Base-by-base conservation (phyloP, 2,329 filamentous ascomycete species). In the Dactylella cylindrospora region DNA sequence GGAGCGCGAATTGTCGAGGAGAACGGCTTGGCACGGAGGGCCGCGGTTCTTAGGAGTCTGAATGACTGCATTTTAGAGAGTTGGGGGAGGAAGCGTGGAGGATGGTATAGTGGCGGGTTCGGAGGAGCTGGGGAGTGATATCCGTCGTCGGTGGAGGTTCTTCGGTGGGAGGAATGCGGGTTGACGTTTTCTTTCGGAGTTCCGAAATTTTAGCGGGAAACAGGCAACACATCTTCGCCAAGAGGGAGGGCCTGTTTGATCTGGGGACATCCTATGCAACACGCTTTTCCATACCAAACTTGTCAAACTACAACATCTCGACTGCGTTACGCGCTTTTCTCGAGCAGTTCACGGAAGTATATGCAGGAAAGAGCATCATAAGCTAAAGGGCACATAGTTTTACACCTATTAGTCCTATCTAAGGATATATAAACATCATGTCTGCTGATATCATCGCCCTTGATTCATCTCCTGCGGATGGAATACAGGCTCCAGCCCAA, bases 1-100 rank as follows among this genome's bases (percentile, higher is more conserved):
- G 88, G 72, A 70, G 86, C 84, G 70, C 83, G 80, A 75, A 85
- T 82, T 76, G 91, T 79, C 26, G 64, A 61, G 74, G 85, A 81
- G 72, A 86, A 79, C 73, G 90, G 85, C 72, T 85, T 86, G 73
- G 83, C 88, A 78, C 89, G 82, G 75, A 95, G 81, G 79, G 89
- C 91, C n/a, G 54, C 54, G 40, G 55, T 61, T 53, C 55, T 22
- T 20, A 61, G 55, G 33, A 61, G 6, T 17, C 55, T 47, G 19
- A 61, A 20, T 28, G 55, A 61, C 36, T 61, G 55, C 55, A 61
- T 61, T 22, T 40, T 61, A 23, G 20, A 31, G 31, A 35, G 44
- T 51, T 59, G 28, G 22, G 20, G 54, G 25, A 32, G 45, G 32
- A 29, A 38, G 29, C 22, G 49, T 29, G 46, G 28, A 32, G 22